Evolutionary conservation across 1,284 basidiomycete genomes (phyloP).

Genomic region (Hypsizygus ulmarius): DNA sequence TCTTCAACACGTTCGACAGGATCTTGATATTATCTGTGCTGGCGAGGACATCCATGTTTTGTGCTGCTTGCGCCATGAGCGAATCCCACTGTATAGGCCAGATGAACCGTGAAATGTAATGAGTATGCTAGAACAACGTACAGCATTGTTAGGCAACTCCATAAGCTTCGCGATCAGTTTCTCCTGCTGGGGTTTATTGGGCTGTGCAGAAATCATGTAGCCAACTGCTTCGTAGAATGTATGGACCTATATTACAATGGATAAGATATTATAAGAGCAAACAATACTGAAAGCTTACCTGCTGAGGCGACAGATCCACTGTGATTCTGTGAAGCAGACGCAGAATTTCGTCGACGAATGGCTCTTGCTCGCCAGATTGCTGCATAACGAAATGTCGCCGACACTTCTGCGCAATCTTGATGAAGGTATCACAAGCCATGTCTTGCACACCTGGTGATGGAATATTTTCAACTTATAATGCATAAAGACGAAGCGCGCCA

Average conservation of each 20-base stretch:
- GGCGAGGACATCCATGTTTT: conserved; percentile 89
- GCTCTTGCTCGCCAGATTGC: conserved; percentile 95
- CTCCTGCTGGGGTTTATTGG: conserved; percentile 96
- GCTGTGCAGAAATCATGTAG: conserved; percentile 99
- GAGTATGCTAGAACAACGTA: conserved; percentile 39
- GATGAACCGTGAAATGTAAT: conserved; percentile 4
- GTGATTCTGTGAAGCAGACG: conserved; percentile 92
- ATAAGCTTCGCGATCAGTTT: conserved; percentile 93
- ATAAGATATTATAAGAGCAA: conserved; percentile 11
- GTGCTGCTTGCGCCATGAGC: conserved; percentile 93
- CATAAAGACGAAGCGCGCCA: neutral
- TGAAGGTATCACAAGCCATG: conserved; percentile 99
- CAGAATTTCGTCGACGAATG: conserved; percentile 98
- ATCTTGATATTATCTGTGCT: conserved; percentile 97
- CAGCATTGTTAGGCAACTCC: conserved; percentile 96
- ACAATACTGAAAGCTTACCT: conserved; percentile 47
- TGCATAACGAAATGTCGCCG: conserved; percentile 98
- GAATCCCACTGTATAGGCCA: conserved; percentile 80
- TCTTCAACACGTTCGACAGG: conserved; percentile 95
- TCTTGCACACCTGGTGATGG: conserved; percentile 84
- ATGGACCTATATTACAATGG: conserved; percentile 60
- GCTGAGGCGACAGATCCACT: conserved; percentile 91
- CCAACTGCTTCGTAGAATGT: conserved; percentile 98
- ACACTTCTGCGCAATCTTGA: conserved; percentile 99
- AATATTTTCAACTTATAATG: conserved; percentile 7